Percentiles rank a stretch among this genome's conserved stretches.
phyloP scores from a whole-genome alignment of 164 flowering plant genomes.

The Cinnamomum chago region DNA sequence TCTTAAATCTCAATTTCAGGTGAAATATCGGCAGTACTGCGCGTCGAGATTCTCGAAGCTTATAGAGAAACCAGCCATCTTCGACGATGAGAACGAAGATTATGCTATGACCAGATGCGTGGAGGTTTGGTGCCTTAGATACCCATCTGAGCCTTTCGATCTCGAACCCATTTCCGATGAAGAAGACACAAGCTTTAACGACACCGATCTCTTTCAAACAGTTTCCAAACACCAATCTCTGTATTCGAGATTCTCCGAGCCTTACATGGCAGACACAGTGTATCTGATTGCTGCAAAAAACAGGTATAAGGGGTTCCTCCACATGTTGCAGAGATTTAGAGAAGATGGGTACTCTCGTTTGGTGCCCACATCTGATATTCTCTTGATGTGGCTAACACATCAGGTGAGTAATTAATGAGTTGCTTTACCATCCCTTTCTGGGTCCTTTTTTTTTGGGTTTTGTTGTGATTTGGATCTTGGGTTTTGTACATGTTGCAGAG shows the following conservation, averaged over 20 bases:
- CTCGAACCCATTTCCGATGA: slow-evolving; percentile 21
- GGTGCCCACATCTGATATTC: slow-evolving; percentile 71
- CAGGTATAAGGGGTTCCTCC: slow-evolving; percentile 63
- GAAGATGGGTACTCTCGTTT: slow-evolving; percentile 39
- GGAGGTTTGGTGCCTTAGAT: slow-evolving; percentile 58
- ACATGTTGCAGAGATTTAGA: slow-evolving; percentile 39
- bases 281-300: slow-evolving; percentile 72
- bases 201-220: slow-evolving; percentile 36
- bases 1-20: slow-evolving; percentile 33
- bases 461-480: not conserved
- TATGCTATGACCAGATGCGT: slow-evolving; percentile 75
- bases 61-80: slow-evolving; percentile 60
- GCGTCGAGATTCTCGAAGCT: slow-evolving; percentile 61
- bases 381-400: slow-evolving; percentile 84
- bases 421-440: not conserved
- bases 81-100: slow-evolving; percentile 80
- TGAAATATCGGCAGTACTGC: slow-evolving; percentile 59
- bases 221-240: slow-evolving; percentile 39
- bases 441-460: not conserved
- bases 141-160: slow-evolving; percentile 75
- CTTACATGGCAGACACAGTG: slow-evolving; percentile 60
- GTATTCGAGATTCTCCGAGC: slow-evolving; percentile 42
- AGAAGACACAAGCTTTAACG: not conserved
- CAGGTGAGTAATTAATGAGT: slow-evolving; percentile 37
- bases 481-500: slow-evolving; percentile 43